phyloP scores from a whole-genome alignment of 176 grass and related monocot species.

The Eragrostis nindensis region DNA sequence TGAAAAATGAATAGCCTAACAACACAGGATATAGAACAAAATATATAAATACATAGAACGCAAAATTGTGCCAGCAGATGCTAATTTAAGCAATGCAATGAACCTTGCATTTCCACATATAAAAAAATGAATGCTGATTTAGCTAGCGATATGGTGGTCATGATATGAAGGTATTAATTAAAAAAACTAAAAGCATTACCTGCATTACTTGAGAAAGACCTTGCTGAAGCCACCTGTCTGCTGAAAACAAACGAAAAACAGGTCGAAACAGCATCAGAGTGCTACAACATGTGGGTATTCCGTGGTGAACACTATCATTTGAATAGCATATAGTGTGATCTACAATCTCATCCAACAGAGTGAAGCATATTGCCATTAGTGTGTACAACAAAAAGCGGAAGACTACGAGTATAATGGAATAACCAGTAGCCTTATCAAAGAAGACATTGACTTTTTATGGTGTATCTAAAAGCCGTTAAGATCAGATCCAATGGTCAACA shows the following conservation, averaged over 20 bases:
- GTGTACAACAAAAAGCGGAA: not conserved
- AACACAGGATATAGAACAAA: not conserved
- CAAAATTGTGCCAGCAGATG: not conserved
- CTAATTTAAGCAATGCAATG: not conserved
- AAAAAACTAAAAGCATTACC: constrained; percentile 47
- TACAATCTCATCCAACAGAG: not conserved
- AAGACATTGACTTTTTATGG: not conserved
- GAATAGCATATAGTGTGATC: not conserved
- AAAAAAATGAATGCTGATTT: not conserved
- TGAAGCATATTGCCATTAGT: not conserved
- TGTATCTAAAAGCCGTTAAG: not conserved
- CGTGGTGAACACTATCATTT: not conserved
- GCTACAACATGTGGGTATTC: not conserved
- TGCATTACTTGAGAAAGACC: constrained; percentile 70
- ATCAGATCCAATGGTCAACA: constrained; percentile 7
- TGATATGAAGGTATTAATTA: not conserved
- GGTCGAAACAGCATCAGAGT: constrained; percentile 17
- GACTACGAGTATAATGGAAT: not conserved
- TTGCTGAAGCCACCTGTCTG: constrained; percentile 39
- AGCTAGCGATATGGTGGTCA: constrained; percentile 6
- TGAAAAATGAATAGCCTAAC: not conserved
- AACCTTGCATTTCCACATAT: not conserved
- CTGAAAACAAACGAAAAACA: constrained; percentile 39
- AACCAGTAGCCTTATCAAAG: not conserved
- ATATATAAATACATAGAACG: not conserved